Percentiles rank a stretch among this genome's conserved stretches.
Evolutionary conservation across 192 early-diverging fungal species (phyloP).

Genomic region (Coemansia sp.): DNA sequence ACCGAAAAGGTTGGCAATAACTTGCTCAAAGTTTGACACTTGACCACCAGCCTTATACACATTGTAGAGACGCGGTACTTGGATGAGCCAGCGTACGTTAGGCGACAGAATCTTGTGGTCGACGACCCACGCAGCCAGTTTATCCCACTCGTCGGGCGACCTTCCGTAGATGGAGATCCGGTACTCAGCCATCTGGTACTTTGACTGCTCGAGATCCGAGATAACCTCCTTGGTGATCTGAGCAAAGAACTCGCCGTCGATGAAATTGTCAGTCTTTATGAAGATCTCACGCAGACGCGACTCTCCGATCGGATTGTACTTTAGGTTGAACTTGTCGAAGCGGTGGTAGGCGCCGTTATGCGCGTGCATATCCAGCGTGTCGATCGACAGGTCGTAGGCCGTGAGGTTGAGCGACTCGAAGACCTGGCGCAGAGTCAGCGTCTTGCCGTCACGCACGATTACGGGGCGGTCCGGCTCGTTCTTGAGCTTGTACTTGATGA

Average conservation of each 20-base stretch:
- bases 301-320: constrained; percentile 96
- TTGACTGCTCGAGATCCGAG: constrained; percentile 88
- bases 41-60: constrained; percentile 72
- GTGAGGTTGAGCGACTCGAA: constrained; percentile 90
- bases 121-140: constrained; percentile 90
- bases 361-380: constrained; percentile 97
- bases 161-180: constrained; percentile 93
- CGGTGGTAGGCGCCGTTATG: constrained; percentile 96
- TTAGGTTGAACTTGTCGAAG: constrained; percentile 97
- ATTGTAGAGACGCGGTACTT: constrained; percentile 90
- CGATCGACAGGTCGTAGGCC: constrained; percentile 92
- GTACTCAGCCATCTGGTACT: constrained; percentile 96
- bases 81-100: constrained; percentile 95
- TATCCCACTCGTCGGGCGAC: constrained; percentile 87
- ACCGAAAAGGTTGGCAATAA: constrained; percentile 81
- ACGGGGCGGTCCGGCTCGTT: constrained; percentile 75
- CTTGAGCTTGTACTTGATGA: constrained; percentile 92
- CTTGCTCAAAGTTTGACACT: constrained; percentile 74
- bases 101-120: constrained; percentile 86
- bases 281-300: constrained; percentile 94
- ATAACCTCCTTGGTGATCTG: constrained; percentile 93
- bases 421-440: constrained; percentile 80
- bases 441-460: constrained; percentile 82
- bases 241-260: constrained; percentile 85
- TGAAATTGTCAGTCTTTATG: constrained; percentile 92